Evolutionary conservation across 2,329 filamentous ascomycete genomes (phyloP).

Genomic region (Calonectria crousiana): DNA sequence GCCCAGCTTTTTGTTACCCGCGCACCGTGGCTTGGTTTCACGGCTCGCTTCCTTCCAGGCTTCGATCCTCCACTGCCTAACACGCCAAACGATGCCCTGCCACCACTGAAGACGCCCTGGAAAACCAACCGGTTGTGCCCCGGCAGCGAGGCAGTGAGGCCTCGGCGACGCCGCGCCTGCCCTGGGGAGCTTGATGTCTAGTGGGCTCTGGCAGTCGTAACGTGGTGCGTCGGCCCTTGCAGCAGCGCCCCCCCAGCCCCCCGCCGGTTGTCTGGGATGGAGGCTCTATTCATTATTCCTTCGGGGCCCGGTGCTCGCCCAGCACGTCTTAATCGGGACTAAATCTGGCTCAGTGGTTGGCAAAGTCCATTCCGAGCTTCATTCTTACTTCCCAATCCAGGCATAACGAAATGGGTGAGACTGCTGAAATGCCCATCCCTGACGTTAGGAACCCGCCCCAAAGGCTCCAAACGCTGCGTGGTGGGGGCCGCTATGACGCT

Average conservation of each 20-base stretch:
- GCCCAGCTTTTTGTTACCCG: not conserved
- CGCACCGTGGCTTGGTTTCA: constrained; percentile 23
- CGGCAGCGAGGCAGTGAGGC: not conserved
- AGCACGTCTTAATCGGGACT: not conserved
- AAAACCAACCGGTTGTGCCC: not conserved
- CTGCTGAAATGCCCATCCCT: not conserved
- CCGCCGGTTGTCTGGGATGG: not conserved
- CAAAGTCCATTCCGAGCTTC: not conserved
- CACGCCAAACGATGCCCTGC: not conserved
- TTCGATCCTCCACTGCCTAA: not conserved
- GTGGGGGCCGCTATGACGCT: constrained; percentile 25
- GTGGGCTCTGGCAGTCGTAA: constrained; percentile 11
- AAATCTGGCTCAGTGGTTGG: not conserved
- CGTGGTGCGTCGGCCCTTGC: constrained; percentile 25
- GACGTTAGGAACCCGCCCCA: not conserved
- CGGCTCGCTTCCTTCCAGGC: not conserved
- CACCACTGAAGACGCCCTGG: constrained; percentile 6
- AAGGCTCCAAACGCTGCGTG: constrained; percentile 1
- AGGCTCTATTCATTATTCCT: not conserved
- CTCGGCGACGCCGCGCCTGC: constrained; percentile 14
- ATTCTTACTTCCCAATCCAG: constrained; percentile 4
- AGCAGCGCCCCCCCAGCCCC: not conserved
- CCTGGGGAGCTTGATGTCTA: not conserved
- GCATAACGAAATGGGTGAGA: not conserved
- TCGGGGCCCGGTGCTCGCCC: not conserved